Evolutionary conservation across 139 green algal genomes (phyloP).

Genomic region (Eudorina sp.): DNA sequence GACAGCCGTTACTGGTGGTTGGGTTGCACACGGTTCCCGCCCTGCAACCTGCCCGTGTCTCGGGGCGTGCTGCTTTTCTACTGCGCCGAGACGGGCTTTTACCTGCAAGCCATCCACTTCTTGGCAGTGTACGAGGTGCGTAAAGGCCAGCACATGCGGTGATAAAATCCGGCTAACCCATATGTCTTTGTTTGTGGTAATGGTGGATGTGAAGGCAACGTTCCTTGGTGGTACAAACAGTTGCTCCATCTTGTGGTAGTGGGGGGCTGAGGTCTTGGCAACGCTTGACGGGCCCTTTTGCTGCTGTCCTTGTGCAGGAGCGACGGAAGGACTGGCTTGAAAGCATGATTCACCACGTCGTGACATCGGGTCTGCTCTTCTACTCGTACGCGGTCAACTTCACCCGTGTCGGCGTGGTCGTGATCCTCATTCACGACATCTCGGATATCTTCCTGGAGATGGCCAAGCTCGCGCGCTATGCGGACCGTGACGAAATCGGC

Average conservation of each 20-base stretch:
- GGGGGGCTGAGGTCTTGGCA: no score
- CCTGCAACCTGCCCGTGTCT: conserved; percentile 68
- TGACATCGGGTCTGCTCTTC: conserved; percentile 72
- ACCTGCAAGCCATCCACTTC: conserved; percentile 74
- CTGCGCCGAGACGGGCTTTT: conserved; percentile 85
- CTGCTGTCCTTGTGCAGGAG: conserved; percentile 65
- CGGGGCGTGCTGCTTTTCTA: conserved; percentile 83
- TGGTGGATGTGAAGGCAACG: no score
- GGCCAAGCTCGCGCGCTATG: conserved; percentile 86
- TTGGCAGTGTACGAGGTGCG: conserved; percentile 66
- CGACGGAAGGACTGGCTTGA: conserved; percentile 88
- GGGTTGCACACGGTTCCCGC: conserved; percentile 73
- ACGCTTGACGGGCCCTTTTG: no score
- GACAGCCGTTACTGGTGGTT: conserved; percentile 69
- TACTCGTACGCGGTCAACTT: conserved; percentile 77
- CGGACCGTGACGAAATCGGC: conserved; percentile 53
- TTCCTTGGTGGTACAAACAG: no score
- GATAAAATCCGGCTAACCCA: no score
- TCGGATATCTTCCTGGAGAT: conserved; percentile 92
- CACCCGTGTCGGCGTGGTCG: conserved; percentile 82
- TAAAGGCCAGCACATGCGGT: no score
- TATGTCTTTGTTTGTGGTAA: no score
- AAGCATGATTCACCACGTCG: conserved; percentile 86
- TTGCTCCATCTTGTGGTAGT: no score
- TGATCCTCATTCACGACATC: conserved; percentile 89